These are phyloP conservation scores for Phycomyces nitens DNA, from an alignment of 192 early-diverging fungal species.

Conservation along the genomic window DNA sequence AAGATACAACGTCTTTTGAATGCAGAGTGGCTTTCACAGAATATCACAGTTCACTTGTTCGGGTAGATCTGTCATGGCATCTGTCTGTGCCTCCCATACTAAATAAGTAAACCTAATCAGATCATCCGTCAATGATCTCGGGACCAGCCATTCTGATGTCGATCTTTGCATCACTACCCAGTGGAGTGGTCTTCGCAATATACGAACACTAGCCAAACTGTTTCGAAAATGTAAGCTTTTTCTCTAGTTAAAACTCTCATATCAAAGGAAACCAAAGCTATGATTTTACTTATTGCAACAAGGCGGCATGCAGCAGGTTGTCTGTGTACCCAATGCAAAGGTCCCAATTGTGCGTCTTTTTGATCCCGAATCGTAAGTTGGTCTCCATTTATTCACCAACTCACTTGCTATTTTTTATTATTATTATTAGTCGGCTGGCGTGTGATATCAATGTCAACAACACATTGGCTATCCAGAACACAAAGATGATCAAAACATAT, in stretches of 20 bases:
- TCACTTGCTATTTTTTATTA: background rate
- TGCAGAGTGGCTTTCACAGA: conserved; percentile 75
- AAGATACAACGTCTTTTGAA: conserved; percentile 81
- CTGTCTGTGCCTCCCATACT: background rate
- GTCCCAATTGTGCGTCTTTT: conserved; percentile 92
- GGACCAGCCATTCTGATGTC: conserved; percentile 80
- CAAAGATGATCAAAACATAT: conserved; percentile 85
- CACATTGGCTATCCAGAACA: conserved; percentile 85
- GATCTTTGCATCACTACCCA: conserved; percentile 90
- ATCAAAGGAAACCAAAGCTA: background rate
- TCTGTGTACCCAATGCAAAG: conserved; percentile 79
- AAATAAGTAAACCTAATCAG: conserved; percentile 32
- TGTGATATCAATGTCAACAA: conserved; percentile 97
- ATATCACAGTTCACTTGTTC: conserved; percentile 82
- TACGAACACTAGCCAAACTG: conserved; percentile 68
- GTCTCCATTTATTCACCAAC: conserved; percentile 4
- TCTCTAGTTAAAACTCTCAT: background rate
- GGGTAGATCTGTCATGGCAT: conserved; percentile 51
- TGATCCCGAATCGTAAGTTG: conserved; percentile 79
- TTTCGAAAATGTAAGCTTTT: conserved; percentile 63
- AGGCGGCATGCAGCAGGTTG: conserved; percentile 80
- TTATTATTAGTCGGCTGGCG: conserved; percentile 53
- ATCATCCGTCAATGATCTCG: conserved; percentile 86
- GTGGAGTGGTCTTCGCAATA: conserved; percentile 71
- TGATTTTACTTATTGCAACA: conserved; percentile 8